These are phyloP conservation scores for Phytophthora megakarya DNA, from an alignment of 352 stramenopile genomes.

Conservation along the genomic window DNA sequence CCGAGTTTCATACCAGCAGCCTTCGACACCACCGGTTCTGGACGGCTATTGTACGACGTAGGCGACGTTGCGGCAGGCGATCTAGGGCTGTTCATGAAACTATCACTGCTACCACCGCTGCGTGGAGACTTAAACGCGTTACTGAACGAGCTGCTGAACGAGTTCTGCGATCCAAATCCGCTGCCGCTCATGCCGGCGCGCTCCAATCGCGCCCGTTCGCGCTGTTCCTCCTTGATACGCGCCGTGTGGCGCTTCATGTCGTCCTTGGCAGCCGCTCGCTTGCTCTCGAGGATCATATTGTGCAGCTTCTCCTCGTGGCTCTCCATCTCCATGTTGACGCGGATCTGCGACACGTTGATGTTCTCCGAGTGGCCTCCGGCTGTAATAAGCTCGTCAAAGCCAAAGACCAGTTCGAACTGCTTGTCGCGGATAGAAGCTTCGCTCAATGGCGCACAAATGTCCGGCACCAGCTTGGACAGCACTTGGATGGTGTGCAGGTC, in stretches of 20 bases:
- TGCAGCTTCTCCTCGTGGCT: constrained; percentile 99
- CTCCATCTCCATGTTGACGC: constrained; percentile 99
- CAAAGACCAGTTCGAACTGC: constrained; percentile 99
- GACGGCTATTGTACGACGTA: constrained; percentile 62
- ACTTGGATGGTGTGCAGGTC: constrained; percentile 98
- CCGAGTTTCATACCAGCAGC: constrained; percentile 72
- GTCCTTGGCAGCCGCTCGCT: constrained; percentile 89
- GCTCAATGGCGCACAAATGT: constrained; percentile 93
- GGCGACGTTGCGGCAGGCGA: constrained; percentile 63
- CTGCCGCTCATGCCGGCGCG: constrained; percentile 67
- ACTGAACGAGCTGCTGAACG: constrained; percentile 74
- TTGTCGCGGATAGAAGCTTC: constrained; percentile 96
- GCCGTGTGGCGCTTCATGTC: constrained; percentile 90
- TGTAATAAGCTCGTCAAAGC: constrained; percentile 99
- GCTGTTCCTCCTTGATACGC: constrained; percentile 89
- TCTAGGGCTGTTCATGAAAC: constrained; percentile 46
- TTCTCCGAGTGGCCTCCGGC: constrained; percentile 97
- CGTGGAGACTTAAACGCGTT: constrained; percentile 75
- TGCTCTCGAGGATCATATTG: constrained; percentile 98
- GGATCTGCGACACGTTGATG: constrained; percentile 93
- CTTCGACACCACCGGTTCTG: constrained; percentile 58
- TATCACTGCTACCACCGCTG: constrained; percentile 41
- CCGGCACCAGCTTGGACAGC: constrained; percentile 97
- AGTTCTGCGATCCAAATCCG: constrained; percentile 74
- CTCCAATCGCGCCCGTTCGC: constrained; percentile 79